Evolutionary conservation across 805 yeast species (phyloP), one percentile per base, ranked within the genome.

Genomic region (Saturnispora quitensis): DNA sequence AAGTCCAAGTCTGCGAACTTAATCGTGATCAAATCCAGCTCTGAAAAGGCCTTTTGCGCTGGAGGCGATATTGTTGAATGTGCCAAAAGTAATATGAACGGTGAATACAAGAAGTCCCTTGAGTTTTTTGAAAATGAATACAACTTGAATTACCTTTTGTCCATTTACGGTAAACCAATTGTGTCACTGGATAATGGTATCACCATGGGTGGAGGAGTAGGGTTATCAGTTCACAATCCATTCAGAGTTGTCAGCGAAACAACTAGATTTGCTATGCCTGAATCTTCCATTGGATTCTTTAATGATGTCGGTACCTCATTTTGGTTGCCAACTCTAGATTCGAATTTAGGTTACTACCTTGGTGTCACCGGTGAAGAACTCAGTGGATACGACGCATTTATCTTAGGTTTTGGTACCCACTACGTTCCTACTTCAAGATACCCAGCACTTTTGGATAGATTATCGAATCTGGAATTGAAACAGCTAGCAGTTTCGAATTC

Each of bases 121-220:
- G 77, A 77, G 53, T 86, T 85, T 68, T 91, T 93, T 72, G 77
- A 80, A 54, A 66, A 74, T 51, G 98, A 91, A 69, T 91, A 93
- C 71, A 80, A 83, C 55, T 71, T 93, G 62, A 82, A 93, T 72
- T 86, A 82, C 62, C 70, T 84, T 48, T 73, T 90, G 54, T 83
- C 95, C 9, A 82, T 91, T n/a, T 89, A 81, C 60, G 72, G 82
- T 53, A 91, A 89, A 71, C 98, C 98, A 1, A 76, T 86, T 54
- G 82, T 93, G n/a, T 74, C 95, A 0, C 62, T 89, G 38, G 83
- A 86, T 81, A 84, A 93, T 63, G 97, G 98, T 22, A 87, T 91
- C 60, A 88, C 91, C 27, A 89, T 93, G 96, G 99, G 98, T 51
- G 98, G 98, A 49, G 98, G 98, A 60, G 96, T 89, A 43, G 98